Percentiles rank a stretch among this genome's conserved stretches.
phyloP scores from a whole-genome alignment of 164 flowering plant species.

The Litsea cubeba region DNA sequence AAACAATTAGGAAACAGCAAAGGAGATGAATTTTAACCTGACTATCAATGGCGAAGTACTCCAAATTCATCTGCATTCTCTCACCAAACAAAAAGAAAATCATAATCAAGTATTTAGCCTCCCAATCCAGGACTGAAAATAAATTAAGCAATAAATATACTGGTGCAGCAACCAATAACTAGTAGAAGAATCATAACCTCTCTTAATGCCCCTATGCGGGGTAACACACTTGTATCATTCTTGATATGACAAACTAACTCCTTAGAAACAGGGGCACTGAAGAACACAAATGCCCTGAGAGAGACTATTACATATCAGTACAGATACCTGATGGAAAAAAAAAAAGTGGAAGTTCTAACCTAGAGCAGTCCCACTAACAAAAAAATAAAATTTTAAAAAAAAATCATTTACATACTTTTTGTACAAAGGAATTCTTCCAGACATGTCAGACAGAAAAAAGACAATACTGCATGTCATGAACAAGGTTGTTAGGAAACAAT shows the following conservation, averaged over 20 bases:
- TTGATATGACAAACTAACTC: slow-evolving; percentile 75
- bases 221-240: slow-evolving; percentile 74
- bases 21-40: slow-evolving; percentile 49
- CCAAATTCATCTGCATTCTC: slow-evolving; percentile 90
- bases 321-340: not conserved
- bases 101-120: slow-evolving; percentile 9
- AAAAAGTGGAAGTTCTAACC: slow-evolving; percentile 1
- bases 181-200: slow-evolving; percentile 48
- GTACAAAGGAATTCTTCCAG: slow-evolving; percentile 84
- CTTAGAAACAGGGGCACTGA: slow-evolving; percentile 76
- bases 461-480: slow-evolving; percentile 61
- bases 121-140: slow-evolving; percentile 1
- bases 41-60: slow-evolving; percentile 88
- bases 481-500: slow-evolving; percentile 4
- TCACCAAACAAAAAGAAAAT: slow-evolving; percentile 16
- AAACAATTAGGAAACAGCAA: not conserved
- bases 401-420: slow-evolving; percentile 61
- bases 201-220: slow-evolving; percentile 88
- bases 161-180: not conserved
- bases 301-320: slow-evolving; percentile 2
- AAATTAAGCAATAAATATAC: not conserved
- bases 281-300: slow-evolving; percentile 89
- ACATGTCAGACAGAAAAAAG: slow-evolving; percentile 95
- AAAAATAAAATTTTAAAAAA: not conserved
- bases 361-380: not conserved